Evolutionary conservation across 2,329 filamentous ascomycete species (phyloP), one percentile per base, ranked within the genome.

Genomic region (Elsinoe fawcettii): DNA sequence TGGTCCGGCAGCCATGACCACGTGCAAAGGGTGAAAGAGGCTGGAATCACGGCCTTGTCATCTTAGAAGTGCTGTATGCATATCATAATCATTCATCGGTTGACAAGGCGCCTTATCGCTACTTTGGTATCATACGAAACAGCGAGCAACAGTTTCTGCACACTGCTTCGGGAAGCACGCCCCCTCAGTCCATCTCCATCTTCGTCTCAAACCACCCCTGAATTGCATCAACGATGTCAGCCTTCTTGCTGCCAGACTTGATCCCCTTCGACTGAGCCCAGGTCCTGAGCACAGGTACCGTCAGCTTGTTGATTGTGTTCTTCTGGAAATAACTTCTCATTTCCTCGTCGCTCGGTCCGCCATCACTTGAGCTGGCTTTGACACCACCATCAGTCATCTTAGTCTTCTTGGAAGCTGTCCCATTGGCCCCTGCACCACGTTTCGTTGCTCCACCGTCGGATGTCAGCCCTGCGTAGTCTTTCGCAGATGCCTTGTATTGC

Each of bases 401-500:
- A 18, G 70, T 64, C 55, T 73, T 75, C 64, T 81, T 82, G 6
- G 56, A 55, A 1, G 58, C 44, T 9, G 34, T 36, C 0, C 60
- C 55, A 39, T 59, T 59, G 14, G 59, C 55, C 9, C 53, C 57
- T 12, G 56, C 51, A 8, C 56, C 60, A n/a, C 36, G 53, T 32
- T 55, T 59, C 18, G 72, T 71, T 9, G 58, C 66, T 0, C 69
- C 66, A 12, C 70, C 67, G 2, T 73, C 71, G 16, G 74, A 71
- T 5, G 77, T 69, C 9, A 72, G 70, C 4, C 62, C 61, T n/a
- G 14, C 34, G 6, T 58, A 60, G 44, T 68, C 65, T 25, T 60
- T 57, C 34, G 70, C 66, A 65, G 76, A 74, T 30, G 72, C 67
- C 9, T 72, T 69, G 62, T 76, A 78, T 58, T 84, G 82, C 7